phyloP scores from a whole-genome alignment of 2,329 filamentous ascomycete species.

The Cercospora zeae-maydis region DNA sequence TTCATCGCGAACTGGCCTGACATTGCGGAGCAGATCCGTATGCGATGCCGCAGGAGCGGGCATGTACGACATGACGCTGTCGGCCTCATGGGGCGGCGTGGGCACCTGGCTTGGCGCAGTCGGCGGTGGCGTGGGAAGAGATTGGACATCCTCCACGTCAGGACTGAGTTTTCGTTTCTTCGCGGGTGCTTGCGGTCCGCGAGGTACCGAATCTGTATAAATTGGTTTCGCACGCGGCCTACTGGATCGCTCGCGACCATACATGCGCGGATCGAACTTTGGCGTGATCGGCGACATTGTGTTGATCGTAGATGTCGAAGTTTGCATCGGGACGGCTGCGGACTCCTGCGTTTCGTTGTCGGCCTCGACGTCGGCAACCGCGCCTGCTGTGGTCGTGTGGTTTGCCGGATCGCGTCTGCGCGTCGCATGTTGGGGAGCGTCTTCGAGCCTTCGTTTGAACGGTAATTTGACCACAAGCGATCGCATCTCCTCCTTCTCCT shows the following conservation, averaged over 20 bases:
- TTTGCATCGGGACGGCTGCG: not conserved
- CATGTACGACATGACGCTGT: not conserved
- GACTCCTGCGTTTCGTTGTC: not conserved
- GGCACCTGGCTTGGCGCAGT: not conserved
- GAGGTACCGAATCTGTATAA: not conserved
- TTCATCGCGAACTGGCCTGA: constrained; percentile 10
- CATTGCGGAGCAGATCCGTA: not conserved
- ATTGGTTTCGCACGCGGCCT: not conserved
- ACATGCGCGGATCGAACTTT: constrained; percentile 3
- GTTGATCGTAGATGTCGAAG: not conserved
- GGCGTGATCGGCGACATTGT: not conserved
- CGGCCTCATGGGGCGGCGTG: not conserved
- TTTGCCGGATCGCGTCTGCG: not conserved
- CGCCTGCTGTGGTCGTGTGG: not conserved
- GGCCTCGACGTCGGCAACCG: not conserved
- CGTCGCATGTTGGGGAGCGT: not conserved
- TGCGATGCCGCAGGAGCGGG: constrained; percentile 1
- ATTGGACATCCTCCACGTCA: not conserved
- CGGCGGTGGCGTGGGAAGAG: not conserved
- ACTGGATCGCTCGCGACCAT: constrained; percentile 10
- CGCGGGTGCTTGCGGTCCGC: not conserved
- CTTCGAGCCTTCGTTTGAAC: not conserved
- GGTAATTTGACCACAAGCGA: constrained; percentile 1
- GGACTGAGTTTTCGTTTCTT: constrained; percentile 6
- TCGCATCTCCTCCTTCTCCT: not conserved